These are phyloP conservation scores for Blumeria hordei DNA, from an alignment of 2,329 filamentous ascomycete species.

Conservation along the genomic window DNA sequence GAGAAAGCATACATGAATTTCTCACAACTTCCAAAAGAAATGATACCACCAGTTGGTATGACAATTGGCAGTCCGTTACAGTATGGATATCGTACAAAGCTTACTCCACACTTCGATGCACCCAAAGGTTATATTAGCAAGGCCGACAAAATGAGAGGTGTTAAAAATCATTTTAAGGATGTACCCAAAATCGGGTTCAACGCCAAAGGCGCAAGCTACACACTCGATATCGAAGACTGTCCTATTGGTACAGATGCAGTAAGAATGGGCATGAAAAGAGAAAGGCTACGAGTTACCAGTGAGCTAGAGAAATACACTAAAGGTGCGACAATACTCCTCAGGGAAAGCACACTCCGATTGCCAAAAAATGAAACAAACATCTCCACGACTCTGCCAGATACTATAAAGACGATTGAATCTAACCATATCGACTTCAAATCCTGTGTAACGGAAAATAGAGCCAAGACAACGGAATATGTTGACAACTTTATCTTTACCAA, in stretches of 20 bases:
- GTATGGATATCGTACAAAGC: constrained; percentile 86
- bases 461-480: constrained; percentile 67
- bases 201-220: constrained; percentile 53
- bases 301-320: constrained; percentile 50
- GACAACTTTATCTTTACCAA: constrained; percentile 64
- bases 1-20: constrained; percentile 87
- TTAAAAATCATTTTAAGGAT: constrained; percentile 30
- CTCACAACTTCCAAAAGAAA: constrained; percentile 51
- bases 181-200: constrained; percentile 77
- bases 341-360: constrained; percentile 57
- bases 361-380: constrained; percentile 19
- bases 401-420: constrained; percentile 17
- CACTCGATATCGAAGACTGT: constrained; percentile 91
- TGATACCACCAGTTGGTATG: constrained; percentile 52
- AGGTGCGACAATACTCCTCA: constrained; percentile 70
- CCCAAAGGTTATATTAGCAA: constrained; percentile 29
- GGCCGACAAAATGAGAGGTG: constrained; percentile 24
- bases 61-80: constrained; percentile 79
- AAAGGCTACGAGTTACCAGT: constrained; percentile 49
- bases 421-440: constrained; percentile 54
- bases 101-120: constrained; percentile 86
- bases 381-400: constrained; percentile 10
- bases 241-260: constrained; percentile 82
- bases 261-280: constrained; percentile 50
- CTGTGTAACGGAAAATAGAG: constrained; percentile 71